phyloP scores from a whole-genome alignment of 2,329 filamentous ascomycete genomes.

The Aspergillus glaucus region DNA sequence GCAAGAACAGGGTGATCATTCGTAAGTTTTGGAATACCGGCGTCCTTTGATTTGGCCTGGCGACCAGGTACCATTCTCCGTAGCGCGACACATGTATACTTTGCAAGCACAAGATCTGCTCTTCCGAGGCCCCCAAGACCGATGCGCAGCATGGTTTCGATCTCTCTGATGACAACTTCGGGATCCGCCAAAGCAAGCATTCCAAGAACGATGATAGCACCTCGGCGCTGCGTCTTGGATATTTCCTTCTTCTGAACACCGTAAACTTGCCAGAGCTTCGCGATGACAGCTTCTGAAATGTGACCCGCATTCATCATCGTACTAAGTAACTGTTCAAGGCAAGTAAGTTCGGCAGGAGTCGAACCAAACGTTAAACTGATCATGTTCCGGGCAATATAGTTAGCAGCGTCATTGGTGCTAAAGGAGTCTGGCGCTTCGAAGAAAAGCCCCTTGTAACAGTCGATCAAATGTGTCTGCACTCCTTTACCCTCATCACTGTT shows the following conservation, averaged over 20 bases:
- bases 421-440: slow-evolving; percentile 92
- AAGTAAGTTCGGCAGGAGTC: slow-evolving; percentile 89
- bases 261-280: slow-evolving; percentile 97
- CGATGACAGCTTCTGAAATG: slow-evolving; percentile 76
- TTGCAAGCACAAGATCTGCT: slow-evolving; percentile 78
- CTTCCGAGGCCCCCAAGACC: slow-evolving; percentile 76
- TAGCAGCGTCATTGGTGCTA: slow-evolving; percentile 80
- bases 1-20: slow-evolving; percentile 87
- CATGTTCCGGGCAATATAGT: slow-evolving; percentile 97
- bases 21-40: slow-evolving; percentile 64
- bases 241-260: slow-evolving; percentile 90
- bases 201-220: slow-evolving; percentile 90
- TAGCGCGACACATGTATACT: slow-evolving; percentile 91
- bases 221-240: slow-evolving; percentile 80
- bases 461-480: slow-evolving; percentile 91
- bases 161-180: slow-evolving; percentile 88
- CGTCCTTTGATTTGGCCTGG: slow-evolving; percentile 64
- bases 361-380: slow-evolving; percentile 96
- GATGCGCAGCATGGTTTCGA: slow-evolving; percentile 87
- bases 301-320: slow-evolving; percentile 96
- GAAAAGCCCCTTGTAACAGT: slow-evolving; percentile 92
- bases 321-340: slow-evolving; percentile 84
- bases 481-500: slow-evolving; percentile 99
- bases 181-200: slow-evolving; percentile 93
- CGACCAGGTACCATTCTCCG: slow-evolving; percentile 85